Evolutionary conservation across 2,329 filamentous ascomycete genomes (phyloP), one percentile per base, ranked within the genome.

Genomic region (Colletotrichum nymphaeae): DNA sequence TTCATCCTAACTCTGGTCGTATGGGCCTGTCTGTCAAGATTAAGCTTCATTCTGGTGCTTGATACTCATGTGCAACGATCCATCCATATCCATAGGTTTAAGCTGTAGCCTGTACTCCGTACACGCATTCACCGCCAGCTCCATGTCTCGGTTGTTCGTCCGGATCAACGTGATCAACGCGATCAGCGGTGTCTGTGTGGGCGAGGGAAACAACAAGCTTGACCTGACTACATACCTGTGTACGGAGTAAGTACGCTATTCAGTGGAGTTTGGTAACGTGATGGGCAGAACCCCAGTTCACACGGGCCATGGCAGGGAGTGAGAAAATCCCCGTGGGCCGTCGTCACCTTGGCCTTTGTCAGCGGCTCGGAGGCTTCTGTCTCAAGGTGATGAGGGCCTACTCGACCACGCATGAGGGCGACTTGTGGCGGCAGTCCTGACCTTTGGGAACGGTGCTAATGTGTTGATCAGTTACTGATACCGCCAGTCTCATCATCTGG

Each of bases 181-280:
- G 26, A 71, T 71, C 68, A 67, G 63, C 64, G 64, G 46, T 56
- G 32, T 19, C 49, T 22, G 22, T 24, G 57, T 67, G 63, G 69
- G 64, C 12, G 64, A 58, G 35, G 55, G 37, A 24, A 42, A 58
- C 46, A 53, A 37, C 22, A 19, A 42, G 30, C 60, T 58, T 46
- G 55, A 37, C 30, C 30, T 30, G 30, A 30, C 30, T 30, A 30
- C 30, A 28, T 28, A 28, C 26, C 30, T 30, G 30, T 28, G 24
- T 55, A 11, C 57, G 30, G 30, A 30, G 30, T 30, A 68, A 30
- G 30, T 30, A 68, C 52, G 69, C 37, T 69, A 68, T 63, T 69
- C 64, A 58, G 69, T 72, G 69, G 69, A 62, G 69, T 68, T 57
- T 26, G 24, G 64, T 24, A 63, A 68, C 64, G 57, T 67, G 37